Percentiles rank a stretch among this genome's conserved stretches.
Evolutionary conservation across 2,329 filamentous ascomycete species (phyloP).

Genomic region (Tympanopsis confertula): DNA sequence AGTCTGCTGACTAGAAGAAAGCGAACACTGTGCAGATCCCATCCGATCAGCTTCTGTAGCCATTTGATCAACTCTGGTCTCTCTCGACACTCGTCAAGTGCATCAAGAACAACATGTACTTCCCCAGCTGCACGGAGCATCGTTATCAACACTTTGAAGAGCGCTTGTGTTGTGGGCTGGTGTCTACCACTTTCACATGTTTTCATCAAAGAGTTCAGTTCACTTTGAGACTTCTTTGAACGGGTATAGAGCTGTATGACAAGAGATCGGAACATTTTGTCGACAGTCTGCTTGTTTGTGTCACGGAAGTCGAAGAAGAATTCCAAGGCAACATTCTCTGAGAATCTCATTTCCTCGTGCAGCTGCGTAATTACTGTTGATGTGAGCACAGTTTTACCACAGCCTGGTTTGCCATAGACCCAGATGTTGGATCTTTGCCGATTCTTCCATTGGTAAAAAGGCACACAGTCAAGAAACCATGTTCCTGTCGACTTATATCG

Average conservation of each 20-base stretch:
- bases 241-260: neutral
- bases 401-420: neutral
- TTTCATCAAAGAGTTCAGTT: neutral
- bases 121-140: too few relatives aligned
- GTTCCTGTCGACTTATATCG: neutral
- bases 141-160: neutral
- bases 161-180: neutral
- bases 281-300: neutral
- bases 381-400: neutral
- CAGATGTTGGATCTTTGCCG: neutral
- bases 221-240: neutral
- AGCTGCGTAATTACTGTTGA: neutral
- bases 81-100: too few relatives aligned
- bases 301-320: neutral
- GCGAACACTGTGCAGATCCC: too few relatives aligned
- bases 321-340: neutral
- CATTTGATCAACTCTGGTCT: too few relatives aligned
- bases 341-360: neutral
- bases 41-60: too few relatives aligned
- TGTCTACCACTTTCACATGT: neutral
- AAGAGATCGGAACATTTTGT: neutral
- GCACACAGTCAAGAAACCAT: neutral
- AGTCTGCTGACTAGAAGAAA: too few relatives aligned
- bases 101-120: too few relatives aligned
- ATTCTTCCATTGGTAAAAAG: neutral